Evolutionary conservation across 177 flowering plant species (phyloP).

Genomic region (Telopea speciosissima): DNA sequence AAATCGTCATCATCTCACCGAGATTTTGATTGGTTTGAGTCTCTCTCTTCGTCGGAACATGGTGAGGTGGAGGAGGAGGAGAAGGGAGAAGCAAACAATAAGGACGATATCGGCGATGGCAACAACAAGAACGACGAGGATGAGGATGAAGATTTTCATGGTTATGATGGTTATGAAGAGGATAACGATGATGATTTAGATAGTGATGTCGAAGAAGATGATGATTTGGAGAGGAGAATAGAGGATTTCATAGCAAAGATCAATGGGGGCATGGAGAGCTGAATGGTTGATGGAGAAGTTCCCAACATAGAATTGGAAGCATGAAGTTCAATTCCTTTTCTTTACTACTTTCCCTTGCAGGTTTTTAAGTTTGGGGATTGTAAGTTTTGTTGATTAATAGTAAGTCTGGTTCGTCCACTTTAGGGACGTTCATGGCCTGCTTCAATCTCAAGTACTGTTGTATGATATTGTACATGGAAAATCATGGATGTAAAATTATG

Average conservation of each 20-base stretch:
- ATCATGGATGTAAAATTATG: too few relatives aligned
- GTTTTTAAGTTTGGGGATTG: too few relatives aligned
- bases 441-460: too few relatives aligned
- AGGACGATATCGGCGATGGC: not conserved
- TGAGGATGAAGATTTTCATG: slow-evolving; percentile 6
- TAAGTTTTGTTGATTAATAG: too few relatives aligned
- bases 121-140: not conserved
- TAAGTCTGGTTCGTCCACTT: too few relatives aligned
- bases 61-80: not conserved
- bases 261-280: slow-evolving; percentile 27
- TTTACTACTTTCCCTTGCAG: too few relatives aligned
- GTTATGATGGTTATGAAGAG: slow-evolving; percentile 12
- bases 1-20: not conserved
- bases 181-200: not conserved
- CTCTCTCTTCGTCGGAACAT: not conserved
- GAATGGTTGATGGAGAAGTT: slow-evolving; percentile 20
- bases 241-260: slow-evolving; percentile 35
- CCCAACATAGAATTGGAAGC: too few relatives aligned
- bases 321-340: too few relatives aligned
- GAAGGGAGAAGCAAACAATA: not conserved
- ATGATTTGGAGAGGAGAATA: slow-evolving; percentile 23
- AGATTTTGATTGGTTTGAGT: not conserved
- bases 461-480: too few relatives aligned
- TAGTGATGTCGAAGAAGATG: slow-evolving; percentile 12
- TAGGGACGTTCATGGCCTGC: too few relatives aligned